These are phyloP conservation scores for Globisporangium nodosum DNA, from an alignment of 352 stramenopile genomes.

Conservation along the genomic window DNA sequence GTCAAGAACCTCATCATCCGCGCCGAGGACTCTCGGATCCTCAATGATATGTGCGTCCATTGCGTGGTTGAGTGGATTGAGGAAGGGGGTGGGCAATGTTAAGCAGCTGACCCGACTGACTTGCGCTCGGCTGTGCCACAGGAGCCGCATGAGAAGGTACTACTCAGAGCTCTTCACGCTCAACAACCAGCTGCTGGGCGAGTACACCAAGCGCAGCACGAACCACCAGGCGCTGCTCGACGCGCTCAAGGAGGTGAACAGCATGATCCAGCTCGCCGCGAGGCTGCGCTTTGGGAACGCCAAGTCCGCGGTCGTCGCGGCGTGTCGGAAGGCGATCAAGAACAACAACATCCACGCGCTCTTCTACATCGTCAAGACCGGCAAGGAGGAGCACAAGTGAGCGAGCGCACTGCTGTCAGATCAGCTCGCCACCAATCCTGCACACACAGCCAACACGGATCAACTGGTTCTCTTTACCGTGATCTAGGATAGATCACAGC, in stretches of 20 bases:
- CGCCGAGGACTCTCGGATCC: slow-evolving; percentile 89
- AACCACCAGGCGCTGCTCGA: slow-evolving; percentile 90
- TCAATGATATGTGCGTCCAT: slow-evolving; percentile 86
- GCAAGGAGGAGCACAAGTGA: slow-evolving; percentile 75
- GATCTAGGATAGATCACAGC: slow-evolving; percentile 14
- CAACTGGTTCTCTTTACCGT: background rate
- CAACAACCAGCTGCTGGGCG: slow-evolving; percentile 88
- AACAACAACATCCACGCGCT: slow-evolving; percentile 86
- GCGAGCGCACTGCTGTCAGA: background rate
- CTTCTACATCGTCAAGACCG: slow-evolving; percentile 85
- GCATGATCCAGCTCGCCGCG: slow-evolving; percentile 88
- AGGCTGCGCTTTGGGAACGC: slow-evolving; percentile 80
- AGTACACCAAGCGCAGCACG: slow-evolving; percentile 90
- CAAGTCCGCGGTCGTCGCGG: slow-evolving; percentile 79
- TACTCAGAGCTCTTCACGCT: slow-evolving; percentile 90
- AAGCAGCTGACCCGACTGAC: background rate
- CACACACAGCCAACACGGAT: background rate
- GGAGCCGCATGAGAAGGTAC: slow-evolving; percentile 67
- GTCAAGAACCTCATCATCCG: slow-evolving; percentile 90
- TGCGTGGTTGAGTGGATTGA: background rate
- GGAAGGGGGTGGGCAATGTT: background rate
- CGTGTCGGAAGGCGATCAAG: slow-evolving; percentile 86
- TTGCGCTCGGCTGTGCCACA: background rate
- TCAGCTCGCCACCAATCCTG: background rate
- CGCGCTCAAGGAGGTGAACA: slow-evolving; percentile 90